phyloP scores from a whole-genome alignment of 331 rosid genomes.

The Acacia concinna region DNA sequence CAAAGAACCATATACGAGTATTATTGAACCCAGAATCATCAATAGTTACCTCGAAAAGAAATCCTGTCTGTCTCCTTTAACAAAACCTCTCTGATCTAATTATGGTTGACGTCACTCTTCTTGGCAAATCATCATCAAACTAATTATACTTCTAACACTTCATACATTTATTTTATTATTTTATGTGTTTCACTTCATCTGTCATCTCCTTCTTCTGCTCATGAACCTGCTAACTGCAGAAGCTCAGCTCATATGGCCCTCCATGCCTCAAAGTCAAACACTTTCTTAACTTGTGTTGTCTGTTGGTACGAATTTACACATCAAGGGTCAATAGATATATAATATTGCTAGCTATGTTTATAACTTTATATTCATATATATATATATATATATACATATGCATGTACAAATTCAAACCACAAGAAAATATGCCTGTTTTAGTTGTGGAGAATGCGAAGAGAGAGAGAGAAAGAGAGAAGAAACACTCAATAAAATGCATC shows the following conservation, averaged over 20 bases:
- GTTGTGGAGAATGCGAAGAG: neutral
- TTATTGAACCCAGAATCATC: neutral
- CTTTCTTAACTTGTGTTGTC: neutral
- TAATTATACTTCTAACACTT: too few species aligned
- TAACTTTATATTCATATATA: too few species aligned
- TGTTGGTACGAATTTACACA: neutral
- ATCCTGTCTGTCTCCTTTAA: neutral
- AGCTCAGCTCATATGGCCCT: neutral
- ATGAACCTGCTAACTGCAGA: neutral
- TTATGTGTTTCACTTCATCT: neutral
- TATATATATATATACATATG: neutral
- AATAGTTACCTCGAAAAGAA: neutral
- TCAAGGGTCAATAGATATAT: neutral
- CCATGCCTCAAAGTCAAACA: neutral
- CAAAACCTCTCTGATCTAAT: too few species aligned
- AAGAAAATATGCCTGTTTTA: neutral
- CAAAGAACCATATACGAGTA: neutral
- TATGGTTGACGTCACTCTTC: neutral
- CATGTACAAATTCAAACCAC: neutral
- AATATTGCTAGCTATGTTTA: neutral
- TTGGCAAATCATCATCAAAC: neutral
- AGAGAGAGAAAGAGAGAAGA: neutral
- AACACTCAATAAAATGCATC: neutral
- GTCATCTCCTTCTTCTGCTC: neutral
- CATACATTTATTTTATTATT: too few species aligned